These are phyloP conservation scores for Saraca asoca DNA, from an alignment of 331 rosid genomes.

Conservation along the genomic window DNA sequence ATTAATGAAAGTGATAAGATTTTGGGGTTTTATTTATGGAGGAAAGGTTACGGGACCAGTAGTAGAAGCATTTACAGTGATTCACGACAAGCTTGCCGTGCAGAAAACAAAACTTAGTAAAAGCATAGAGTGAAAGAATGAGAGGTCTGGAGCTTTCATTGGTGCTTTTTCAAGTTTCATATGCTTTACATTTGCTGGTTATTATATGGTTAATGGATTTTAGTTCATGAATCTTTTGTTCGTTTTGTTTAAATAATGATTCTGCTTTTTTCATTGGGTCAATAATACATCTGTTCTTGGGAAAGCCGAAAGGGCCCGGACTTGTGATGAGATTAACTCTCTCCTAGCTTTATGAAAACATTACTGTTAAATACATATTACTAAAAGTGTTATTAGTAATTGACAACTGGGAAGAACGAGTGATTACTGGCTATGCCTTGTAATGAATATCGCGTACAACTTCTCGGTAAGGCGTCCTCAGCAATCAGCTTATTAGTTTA, in stretches of 20 bases:
- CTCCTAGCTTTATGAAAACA: too few relatives aligned
- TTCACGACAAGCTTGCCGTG: slow-evolving; percentile 54
- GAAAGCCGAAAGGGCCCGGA: slow-evolving; percentile 9
- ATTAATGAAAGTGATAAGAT: background rate
- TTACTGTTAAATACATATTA: too few relatives aligned
- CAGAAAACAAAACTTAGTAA: slow-evolving; percentile 32
- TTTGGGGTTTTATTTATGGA: slow-evolving; percentile 25
- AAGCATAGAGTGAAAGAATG: slow-evolving; percentile 25
- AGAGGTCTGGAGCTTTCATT: background rate
- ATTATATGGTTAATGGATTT: background rate
- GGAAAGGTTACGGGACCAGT: background rate
- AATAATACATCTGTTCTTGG: slow-evolving; percentile 15
- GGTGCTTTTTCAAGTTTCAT: slow-evolving; percentile 6
- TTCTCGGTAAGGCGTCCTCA: too few relatives aligned
- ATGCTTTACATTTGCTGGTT: slow-evolving; percentile 24
- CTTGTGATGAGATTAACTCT: slow-evolving; percentile 8
- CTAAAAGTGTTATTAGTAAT: too few relatives aligned
- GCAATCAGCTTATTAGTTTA: too few relatives aligned
- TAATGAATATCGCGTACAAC: too few relatives aligned
- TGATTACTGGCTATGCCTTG: too few relatives aligned
- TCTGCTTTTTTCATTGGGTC: background rate
- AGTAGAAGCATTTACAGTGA: slow-evolving; percentile 6
- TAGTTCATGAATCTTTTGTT: background rate
- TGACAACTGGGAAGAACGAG: too few relatives aligned
- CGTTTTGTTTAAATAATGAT: background rate